Conservation (phyloP, 192 early-diverging fungal species). For the Glomus cerebriforme region DNA sequence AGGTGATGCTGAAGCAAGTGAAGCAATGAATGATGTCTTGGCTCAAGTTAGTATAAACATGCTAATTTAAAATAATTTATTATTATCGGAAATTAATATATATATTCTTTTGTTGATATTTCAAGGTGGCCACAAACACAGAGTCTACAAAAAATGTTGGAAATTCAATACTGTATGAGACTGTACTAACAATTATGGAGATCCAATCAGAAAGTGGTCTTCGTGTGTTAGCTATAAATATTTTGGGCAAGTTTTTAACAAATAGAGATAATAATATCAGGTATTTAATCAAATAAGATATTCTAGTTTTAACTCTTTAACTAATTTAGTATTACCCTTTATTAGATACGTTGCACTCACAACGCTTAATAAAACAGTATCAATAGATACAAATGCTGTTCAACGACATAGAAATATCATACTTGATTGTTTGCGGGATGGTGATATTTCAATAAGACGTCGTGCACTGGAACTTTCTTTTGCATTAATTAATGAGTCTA, state of each 20-base stretch:
- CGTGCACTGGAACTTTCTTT: slow-evolving; percentile 96
- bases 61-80: background rate
- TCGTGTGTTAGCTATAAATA: slow-evolving; percentile 95
- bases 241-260: slow-evolving; percentile 93
- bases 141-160: slow-evolving; percentile 96
- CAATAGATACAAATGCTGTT: slow-evolving; percentile 89
- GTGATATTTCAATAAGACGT: slow-evolving; percentile 94
- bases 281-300: slow-evolving; percentile 40
- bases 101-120: background rate
- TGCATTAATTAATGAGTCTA: slow-evolving; percentile 92
- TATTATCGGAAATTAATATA: background rate
- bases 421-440: slow-evolving; percentile 91
- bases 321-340: slow-evolving; percentile 11
- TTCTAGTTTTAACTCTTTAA: slow-evolving; percentile 7
- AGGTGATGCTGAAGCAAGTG: slow-evolving; percentile 77
- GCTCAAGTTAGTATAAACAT: slow-evolving; percentile 66
- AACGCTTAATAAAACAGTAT: slow-evolving; percentile 89
- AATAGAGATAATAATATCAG: slow-evolving; percentile 98
- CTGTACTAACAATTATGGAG: slow-evolving; percentile 95
- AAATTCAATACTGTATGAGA: slow-evolving; percentile 97
- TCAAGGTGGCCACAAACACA: slow-evolving; percentile 85
- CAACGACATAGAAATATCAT: slow-evolving; percentile 98
- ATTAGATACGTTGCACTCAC: slow-evolving; percentile 93
- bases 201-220: slow-evolving; percentile 89
- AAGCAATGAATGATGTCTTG: slow-evolving; percentile 95